phyloP scores from a whole-genome alignment of 2,329 filamentous ascomycete genomes.

The Falciphora oryzae region DNA sequence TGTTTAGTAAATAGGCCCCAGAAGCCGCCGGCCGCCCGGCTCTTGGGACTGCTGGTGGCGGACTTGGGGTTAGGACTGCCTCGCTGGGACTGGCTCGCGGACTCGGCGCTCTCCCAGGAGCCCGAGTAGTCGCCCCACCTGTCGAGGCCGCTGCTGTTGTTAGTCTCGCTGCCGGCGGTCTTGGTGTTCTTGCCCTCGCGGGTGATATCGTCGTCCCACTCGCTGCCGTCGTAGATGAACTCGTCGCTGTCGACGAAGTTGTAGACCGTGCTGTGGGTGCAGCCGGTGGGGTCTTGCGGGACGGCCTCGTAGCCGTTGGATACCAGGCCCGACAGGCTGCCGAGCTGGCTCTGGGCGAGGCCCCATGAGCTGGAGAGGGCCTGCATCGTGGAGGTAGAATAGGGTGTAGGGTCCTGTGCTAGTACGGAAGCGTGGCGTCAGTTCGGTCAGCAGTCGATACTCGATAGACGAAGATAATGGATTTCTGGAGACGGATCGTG shows the following conservation, averaged over 20 bases:
- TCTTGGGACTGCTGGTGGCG: not conserved
- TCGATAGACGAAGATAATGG: too few species aligned
- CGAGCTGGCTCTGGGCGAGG: constrained; percentile 1
- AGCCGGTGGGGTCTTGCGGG: constrained; percentile 4
- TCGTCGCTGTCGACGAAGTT: constrained; percentile 3
- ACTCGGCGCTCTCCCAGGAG: not conserved
- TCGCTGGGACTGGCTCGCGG: not conserved
- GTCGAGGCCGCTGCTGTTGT: not conserved
- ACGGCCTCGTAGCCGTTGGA: constrained; percentile 8
- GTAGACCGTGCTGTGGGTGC: constrained; percentile 5
- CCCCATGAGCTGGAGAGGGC: not conserved
- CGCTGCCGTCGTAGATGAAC: constrained; percentile 6
- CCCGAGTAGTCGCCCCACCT: constrained; percentile 7
- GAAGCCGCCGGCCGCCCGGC: constrained; percentile 2
- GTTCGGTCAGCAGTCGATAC: too few species aligned
- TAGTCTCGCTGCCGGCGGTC: not conserved
- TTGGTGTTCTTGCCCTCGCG: not conserved
- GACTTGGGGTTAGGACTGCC: not conserved
- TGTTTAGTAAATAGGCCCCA: constrained; percentile 6
- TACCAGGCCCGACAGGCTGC: not conserved
- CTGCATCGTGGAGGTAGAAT: not conserved
- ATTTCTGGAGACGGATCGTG: too few species aligned
- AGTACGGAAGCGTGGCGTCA: not conserved
- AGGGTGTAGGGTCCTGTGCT: not conserved
- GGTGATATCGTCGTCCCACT: constrained; percentile 8